phyloP scores from a whole-genome alignment of 2,329 filamentous ascomycete species.

The Coniochaeta sp. region DNA sequence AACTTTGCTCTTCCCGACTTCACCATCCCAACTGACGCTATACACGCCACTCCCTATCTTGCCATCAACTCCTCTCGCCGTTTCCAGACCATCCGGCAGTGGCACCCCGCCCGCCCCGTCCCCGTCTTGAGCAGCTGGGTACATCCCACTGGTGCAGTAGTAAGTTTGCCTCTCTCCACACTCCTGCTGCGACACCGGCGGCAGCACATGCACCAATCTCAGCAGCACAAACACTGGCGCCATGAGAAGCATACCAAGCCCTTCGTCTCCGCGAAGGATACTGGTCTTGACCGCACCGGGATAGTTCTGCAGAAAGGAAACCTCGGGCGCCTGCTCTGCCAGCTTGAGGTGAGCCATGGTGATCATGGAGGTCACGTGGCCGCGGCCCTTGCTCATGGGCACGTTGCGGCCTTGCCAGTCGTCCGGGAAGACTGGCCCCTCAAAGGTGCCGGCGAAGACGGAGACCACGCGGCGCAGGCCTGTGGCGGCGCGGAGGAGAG shows the following conservation, averaged over 20 bases:
- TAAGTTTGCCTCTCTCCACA: slow-evolving; percentile 30
- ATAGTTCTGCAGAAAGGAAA: slow-evolving; percentile 31
- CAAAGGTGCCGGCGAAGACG: slow-evolving; percentile 45
- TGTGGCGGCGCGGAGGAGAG: slow-evolving; percentile 37
- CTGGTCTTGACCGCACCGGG: slow-evolving; percentile 29
- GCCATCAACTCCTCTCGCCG: slow-evolving; percentile 22
- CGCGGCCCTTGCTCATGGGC: slow-evolving; percentile 29
- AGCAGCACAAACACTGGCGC: slow-evolving; percentile 21
- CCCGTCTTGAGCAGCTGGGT: slow-evolving; percentile 16
- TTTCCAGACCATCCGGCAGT: slow-evolving; percentile 13
- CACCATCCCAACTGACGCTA: slow-evolving; percentile 23
- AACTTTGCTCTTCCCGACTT: slow-evolving; percentile 17
- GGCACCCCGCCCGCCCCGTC: slow-evolving; percentile 15
- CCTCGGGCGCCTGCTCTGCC: slow-evolving; percentile 32
- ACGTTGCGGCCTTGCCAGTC: slow-evolving; percentile 35
- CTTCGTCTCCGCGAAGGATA: slow-evolving; percentile 14
- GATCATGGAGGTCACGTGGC: slow-evolving; percentile 40
- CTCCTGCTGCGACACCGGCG: slow-evolving; percentile 20
- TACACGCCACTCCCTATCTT: slow-evolving; percentile 28
- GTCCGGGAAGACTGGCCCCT: slow-evolving; percentile 36
- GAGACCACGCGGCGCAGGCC: slow-evolving; percentile 44
- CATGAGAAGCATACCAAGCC: slow-evolving; percentile 9
- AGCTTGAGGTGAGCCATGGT: slow-evolving; percentile 41
- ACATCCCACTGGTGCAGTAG: slow-evolving; percentile 24
- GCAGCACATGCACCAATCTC: slow-evolving; percentile 3